Conservation (phyloP, 305 asterid species). For the Euphrasia arctica region DNA sequence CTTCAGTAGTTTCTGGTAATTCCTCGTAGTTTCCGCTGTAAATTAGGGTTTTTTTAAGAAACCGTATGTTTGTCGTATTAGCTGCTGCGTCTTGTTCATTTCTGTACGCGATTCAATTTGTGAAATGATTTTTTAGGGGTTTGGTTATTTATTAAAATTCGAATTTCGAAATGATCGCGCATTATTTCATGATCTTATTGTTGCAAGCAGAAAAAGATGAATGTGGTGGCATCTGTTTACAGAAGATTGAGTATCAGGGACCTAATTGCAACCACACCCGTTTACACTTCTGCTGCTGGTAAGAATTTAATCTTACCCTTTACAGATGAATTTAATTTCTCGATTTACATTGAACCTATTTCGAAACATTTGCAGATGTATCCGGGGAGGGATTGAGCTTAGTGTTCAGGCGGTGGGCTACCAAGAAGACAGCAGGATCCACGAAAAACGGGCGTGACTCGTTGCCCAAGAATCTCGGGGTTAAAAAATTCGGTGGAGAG, state of each 20-base stretch:
- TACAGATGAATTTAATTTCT: background rate
- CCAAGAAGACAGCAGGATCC: conserved; percentile 88
- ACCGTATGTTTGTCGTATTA: too few species aligned
- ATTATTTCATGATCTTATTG: background rate
- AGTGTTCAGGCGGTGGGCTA: conserved; percentile 83
- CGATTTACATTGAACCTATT: background rate
- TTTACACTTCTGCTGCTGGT: conserved; percentile 63
- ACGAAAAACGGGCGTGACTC: conserved; percentile 97
- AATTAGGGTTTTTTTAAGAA: too few species aligned
- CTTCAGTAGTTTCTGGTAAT: too few species aligned
- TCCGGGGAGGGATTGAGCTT: conserved; percentile 78
- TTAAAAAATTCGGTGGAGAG: conserved; percentile 94
- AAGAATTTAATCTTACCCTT: conserved; percentile 12
- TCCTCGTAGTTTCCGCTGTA: too few species aligned
- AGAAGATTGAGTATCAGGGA: conserved; percentile 64
- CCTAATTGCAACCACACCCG: conserved; percentile 44
- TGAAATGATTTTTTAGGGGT: too few species aligned
- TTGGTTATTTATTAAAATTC: too few species aligned
- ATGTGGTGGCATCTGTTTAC: conserved; percentile 45
- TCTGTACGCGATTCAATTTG: too few species aligned
- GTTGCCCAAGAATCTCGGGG: conserved; percentile 77
- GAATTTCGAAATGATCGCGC: too few species aligned
- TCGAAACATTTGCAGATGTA: conserved; percentile 37
- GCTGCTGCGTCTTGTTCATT: too few species aligned
- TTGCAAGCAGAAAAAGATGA: conserved; percentile 41